phyloP scores from a whole-genome alignment of 768 basidiomycete genomes.

The Auriculariales sp. region DNA sequence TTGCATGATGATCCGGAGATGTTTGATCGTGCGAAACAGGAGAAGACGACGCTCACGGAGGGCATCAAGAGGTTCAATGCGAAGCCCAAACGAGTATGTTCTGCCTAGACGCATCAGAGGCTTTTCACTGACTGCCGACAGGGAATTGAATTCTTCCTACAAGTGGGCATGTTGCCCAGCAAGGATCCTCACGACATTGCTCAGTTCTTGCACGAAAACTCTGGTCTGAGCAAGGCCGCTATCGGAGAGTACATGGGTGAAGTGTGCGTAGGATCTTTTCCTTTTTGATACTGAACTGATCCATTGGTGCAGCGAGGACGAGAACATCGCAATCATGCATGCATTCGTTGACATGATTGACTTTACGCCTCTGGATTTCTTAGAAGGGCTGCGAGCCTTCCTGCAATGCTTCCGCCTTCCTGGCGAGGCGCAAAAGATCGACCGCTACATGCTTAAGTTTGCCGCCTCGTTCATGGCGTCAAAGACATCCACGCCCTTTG shows the following conservation, averaged over 20 bases:
- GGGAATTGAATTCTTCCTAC: constrained; percentile 82
- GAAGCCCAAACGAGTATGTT: constrained; percentile 85
- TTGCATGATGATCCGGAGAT: constrained; percentile 75
- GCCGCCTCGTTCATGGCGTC: constrained; percentile 91
- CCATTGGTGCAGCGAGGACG: constrained; percentile 48
- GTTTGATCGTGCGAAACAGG: constrained; percentile 92
- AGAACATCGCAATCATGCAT: constrained; percentile 90
- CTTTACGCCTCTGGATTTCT: constrained; percentile 66
- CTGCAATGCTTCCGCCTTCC: constrained; percentile 93
- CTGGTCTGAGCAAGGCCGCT: constrained; percentile 88
- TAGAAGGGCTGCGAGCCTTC: constrained; percentile 80
- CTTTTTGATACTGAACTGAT: background rate
- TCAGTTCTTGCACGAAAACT: constrained; percentile 68
- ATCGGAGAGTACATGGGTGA: constrained; percentile 98
- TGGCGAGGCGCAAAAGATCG: constrained; percentile 96
- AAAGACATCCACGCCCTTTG: constrained; percentile 73
- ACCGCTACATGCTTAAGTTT: constrained; percentile 97
- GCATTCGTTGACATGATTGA: constrained; percentile 90
- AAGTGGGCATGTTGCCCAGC: constrained; percentile 73
- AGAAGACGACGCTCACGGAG: constrained; percentile 87
- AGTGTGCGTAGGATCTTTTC: constrained; percentile 41
- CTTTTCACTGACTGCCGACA: constrained; percentile 16
- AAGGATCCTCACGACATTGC: constrained; percentile 67
- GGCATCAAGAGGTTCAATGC: constrained; percentile 97
- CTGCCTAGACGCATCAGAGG: background rate